Percentiles rank a stretch among this genome's conserved stretches.
These are phyloP conservation scores for Climacium dendroides DNA, from an alignment of 225 moss, liverwort and hornwort genomes.

Conservation along the genomic window DNA sequence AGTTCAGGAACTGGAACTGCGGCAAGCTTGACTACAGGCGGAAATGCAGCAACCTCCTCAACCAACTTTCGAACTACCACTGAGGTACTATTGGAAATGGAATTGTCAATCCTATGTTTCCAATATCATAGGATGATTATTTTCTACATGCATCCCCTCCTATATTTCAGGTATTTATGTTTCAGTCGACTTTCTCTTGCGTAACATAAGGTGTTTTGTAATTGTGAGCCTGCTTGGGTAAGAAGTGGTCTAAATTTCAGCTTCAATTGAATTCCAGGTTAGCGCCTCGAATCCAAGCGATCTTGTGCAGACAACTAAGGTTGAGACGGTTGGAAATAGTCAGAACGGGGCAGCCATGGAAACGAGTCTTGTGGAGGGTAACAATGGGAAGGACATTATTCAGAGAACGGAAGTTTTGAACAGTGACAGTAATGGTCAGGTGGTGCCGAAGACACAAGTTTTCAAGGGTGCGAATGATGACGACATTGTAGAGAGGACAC, in stretches of 20 bases:
- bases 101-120: background rate
- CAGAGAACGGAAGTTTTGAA: conserved; percentile 17
- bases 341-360: conserved; percentile 26
- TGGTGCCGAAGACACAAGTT: background rate
- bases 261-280: background rate
- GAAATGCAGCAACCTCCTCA: background rate
- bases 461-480: conserved; percentile 16
- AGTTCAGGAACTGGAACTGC: conserved; percentile 1
- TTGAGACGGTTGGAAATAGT: conserved; percentile 5
- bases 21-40: background rate
- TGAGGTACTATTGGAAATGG: conserved; percentile 1
- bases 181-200: background rate
- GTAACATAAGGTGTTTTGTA: background rate
- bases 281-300: conserved; percentile 12
- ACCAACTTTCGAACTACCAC: conserved; percentile 17
- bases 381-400: conserved; percentile 6
- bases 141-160: background rate
- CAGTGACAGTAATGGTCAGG: background rate
- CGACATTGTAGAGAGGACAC: conserved; percentile 20
- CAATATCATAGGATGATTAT: background rate
- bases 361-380: background rate
- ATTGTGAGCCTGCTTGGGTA: background rate
- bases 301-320: conserved; percentile 17
- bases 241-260: background rate
- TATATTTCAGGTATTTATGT: background rate